Base-by-base conservation (phyloP, 2,329 filamentous ascomycete species). In the Cordyceps tenuipes region DNA sequence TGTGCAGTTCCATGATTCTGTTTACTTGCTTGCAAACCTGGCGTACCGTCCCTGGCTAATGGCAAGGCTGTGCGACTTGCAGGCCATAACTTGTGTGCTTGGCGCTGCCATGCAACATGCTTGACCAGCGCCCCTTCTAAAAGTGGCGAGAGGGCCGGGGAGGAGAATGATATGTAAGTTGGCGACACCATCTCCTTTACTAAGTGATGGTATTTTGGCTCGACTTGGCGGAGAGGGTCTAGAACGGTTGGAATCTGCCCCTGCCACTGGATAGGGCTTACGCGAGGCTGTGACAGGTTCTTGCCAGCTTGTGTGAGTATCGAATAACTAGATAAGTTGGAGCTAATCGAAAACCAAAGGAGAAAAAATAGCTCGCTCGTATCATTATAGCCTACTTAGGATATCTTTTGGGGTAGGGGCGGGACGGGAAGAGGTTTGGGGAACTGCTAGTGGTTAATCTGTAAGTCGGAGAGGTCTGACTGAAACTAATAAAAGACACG, bases 1-100 rank as follows among this genome's bases (percentile, higher is more conserved):
- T 17, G n/a, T 1, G 17, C 13, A 43, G 6, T 36, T 3, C 13
- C 8, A 36, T 8, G 34, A 36, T 36, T 36, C 5, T 12, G 2
- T 10, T 36, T 3, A 36, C 34, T 2, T 13, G 12, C 34, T 36
- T 36, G 8, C 34, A 2, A 36, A 10, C 34, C 34, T 36, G 34
- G 29, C 7, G 3, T 6, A 7, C 1, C 34, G 34, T 13, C 34
- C 29, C 29, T 29, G 29, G 29, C 29, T 8, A 5, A 36, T 36
- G 34, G 34, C 34, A 13, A 36, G 46, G 61, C 44, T 49, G n/a
- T 43, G 48, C 48, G 56, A 61, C 60, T 50, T 60, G 54, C 47
- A 50, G 49, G 61, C 51, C 44, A 26, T 29, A 6, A 6, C 29
- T 46, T 46, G 7, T 47, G 21, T 23, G 26, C 13, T 46, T 26